Base-by-base conservation (phyloP, 1,284 basidiomycete genomes). In the Pseudozyma tsukubaensis region DNA sequence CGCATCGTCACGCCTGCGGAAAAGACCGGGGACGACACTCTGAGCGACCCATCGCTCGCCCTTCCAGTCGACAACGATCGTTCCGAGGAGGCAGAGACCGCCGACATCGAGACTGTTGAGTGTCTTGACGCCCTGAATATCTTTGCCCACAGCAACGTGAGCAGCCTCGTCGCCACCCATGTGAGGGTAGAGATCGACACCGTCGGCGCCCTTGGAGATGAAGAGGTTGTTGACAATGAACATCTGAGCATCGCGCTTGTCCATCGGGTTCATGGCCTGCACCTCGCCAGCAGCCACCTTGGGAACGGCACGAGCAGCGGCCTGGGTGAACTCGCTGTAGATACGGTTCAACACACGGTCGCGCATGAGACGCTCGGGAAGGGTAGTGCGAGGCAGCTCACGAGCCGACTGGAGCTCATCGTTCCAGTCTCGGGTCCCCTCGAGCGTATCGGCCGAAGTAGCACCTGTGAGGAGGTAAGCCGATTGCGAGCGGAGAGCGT, bases 31-130 rank as follows among this genome's bases (percentile, higher is more conserved):
- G 4, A 89, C 85, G 62, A 89, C 86, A 53, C 85, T 86, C 84
- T 89, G 88, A 59, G 86, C 88, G 54, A 89, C 86, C 88, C 88
- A 89, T 74, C 88, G 86, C 79, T 88, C 86, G 42, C 88, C 88
- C 65, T 85, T 85, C 87, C 86, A 89, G 80, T 89, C 88, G 53
- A 89, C 85, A 34, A 89, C 86, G 34, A 87, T 88, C 63, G 83
- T 85, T 49, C 85, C 86, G 18, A 83, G 79, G n/a, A 82, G 59
- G 55, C 72, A 78, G n/a, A 84, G 65, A 39, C 79, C 64, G 85
- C 86, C 50, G 84, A 86, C 80, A 68, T 89, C 88, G 61, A 88
- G 84, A 64, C 86, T 86, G 83, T 88, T 88, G 68, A 89, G 85
- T 32, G 86, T 71, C 60, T 85, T 85, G 78, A 89, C 86, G 53